Evolutionary conservation across 495 filamentous ascomycete genomes (phyloP), one percentile per base, ranked within the genome.

Genomic region (Durotheca rogersii): DNA sequence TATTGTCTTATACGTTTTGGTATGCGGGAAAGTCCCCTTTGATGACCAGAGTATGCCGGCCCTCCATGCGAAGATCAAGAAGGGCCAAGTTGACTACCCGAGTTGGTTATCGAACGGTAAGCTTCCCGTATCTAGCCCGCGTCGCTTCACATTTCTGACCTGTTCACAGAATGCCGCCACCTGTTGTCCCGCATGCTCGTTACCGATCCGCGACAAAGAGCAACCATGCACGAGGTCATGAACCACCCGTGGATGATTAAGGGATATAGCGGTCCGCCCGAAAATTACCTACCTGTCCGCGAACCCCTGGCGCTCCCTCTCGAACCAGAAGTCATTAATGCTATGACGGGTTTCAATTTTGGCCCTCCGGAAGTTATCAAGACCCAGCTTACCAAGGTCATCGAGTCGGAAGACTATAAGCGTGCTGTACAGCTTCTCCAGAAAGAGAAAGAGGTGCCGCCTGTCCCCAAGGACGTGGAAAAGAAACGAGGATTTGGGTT

Each of bases 11-110:
- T 99, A 97, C 58, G 93, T 99, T 40, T 70, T 99, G 39, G 93
- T 97, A 7, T 99, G 93, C 67, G 93, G 93, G 6, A 99, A 96
- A 67, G 93, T 99, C 3, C 93, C 93, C 2, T 99, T 99, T 64
- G 93, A 99, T 64, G 93, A 99, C 60, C 93, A 99, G 69, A 96
- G 90, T 72, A 98, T 98, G 93, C 93, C 91, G 18, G 90, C 95
- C 52, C 75, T 99, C 37, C 93, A 99, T 74, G 91, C 90, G 19
- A 97, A 99, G 77, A 99, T 99, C 67, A 99, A 99, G 72, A 93
- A 94, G 62, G 93, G 93, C 31, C 72, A 84, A 14, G 94, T 99
- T 15, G 93, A 99, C 65, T 99, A 96, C 67, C 93, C 94, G 11
- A 85, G 82, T 38, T 96, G 94, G 77, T 81, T 99, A 21, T 88